Base-by-base conservation (phyloP, 192 early-diverging fungal genomes). In the Haplosporangium gracile region DNA sequence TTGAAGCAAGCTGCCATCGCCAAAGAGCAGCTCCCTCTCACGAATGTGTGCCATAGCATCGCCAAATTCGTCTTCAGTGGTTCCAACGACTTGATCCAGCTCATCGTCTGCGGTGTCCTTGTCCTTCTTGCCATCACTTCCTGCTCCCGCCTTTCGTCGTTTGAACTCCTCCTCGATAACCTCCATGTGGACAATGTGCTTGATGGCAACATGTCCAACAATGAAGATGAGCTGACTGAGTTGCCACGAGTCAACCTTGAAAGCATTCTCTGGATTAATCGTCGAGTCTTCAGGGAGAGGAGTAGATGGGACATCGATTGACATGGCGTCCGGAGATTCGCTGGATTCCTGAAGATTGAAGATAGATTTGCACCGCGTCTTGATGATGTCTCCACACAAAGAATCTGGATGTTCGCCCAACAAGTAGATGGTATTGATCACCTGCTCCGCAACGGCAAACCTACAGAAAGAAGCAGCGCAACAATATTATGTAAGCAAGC, bases 161-260 rank as follows among this genome's bases (percentile, higher is more conserved):
- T 99, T 99, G 91, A 95, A 97, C 53, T 97, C 98, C 24, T 94
- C 90, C 88, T 99, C 99, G 34, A 99, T 94, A 4, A 93, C 91
- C 90, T 99, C 99, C 68, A 99, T 89, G 88, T 98, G 95, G 42
- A 98, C 97, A 83, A 98, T 97, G 81, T 98, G 95, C 89, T 99
- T 98, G 79, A 99, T 95, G 0, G 97, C 98, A 22, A 98, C 93
- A 88, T 99, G 99, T 0, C 99, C 98, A 39, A 98, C 95, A 39
- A 99, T 89, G 75, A 99, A 99, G 32, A 97, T 84, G 20, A 99
- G 89, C 60, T 98, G 95, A 74, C 94, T 93, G 15, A 99, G 91
- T 51, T 96, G 95, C 85, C 96, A 93, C 40, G 95, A 85, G 75
- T 94, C 91, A 15, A 80, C 77, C 34, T 60, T 34, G 42, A 77